These are phyloP conservation scores for Starmerella lactis-condensi DNA, from an alignment of 805 yeast genomes.

Conservation along the genomic window DNA sequence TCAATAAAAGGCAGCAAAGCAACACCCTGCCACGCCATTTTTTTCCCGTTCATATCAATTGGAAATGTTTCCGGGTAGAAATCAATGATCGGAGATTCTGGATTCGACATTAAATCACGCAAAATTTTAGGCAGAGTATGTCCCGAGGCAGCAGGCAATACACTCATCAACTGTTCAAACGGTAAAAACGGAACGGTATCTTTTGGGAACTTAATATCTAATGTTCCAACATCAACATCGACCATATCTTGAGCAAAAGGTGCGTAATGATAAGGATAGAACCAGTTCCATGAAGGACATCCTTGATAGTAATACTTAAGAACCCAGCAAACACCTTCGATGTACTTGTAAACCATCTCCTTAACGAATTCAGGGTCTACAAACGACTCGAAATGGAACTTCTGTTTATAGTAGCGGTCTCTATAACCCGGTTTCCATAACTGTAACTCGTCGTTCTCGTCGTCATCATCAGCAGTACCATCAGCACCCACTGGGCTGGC, in stretches of 20 bases:
- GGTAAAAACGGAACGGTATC: slow-evolving; percentile 76
- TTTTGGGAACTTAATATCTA: slow-evolving; percentile 37
- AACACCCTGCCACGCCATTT: slow-evolving; percentile 95
- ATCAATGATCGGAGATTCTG: slow-evolving; percentile 70
- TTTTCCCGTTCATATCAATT: slow-evolving; percentile 84
- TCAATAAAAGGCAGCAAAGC: slow-evolving; percentile 85
- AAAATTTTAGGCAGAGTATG: slow-evolving; percentile 59
- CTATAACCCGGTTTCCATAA: slow-evolving; percentile 78
- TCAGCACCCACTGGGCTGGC: slow-evolving; percentile 21
- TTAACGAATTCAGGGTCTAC: slow-evolving; percentile 34
- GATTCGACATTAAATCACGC: slow-evolving; percentile 76
- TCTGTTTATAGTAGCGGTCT: slow-evolving; percentile 58
- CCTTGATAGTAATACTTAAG: slow-evolving; percentile 87
- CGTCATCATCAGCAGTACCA: slow-evolving; percentile 15
- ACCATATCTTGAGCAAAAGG: slow-evolving; percentile 86
- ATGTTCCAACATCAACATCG: slow-evolving; percentile 25
- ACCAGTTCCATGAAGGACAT: slow-evolving; percentile 98
- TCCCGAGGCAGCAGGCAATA: slow-evolving; percentile 80
- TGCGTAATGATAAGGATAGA: slow-evolving; percentile 90
- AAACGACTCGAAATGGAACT: slow-evolving; percentile 35
- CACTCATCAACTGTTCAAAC: slow-evolving; percentile 93
- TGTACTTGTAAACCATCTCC: slow-evolving; percentile 49
- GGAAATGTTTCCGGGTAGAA: slow-evolving; percentile 82
- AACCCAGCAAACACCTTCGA: slow-evolving; percentile 97
- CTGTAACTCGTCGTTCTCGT: slow-evolving; percentile 34